Percentiles rank a stretch among this genome's conserved stretches.
Evolutionary conservation across 768 basidiomycete species (phyloP).

Genomic region (Suillus subaureus): DNA sequence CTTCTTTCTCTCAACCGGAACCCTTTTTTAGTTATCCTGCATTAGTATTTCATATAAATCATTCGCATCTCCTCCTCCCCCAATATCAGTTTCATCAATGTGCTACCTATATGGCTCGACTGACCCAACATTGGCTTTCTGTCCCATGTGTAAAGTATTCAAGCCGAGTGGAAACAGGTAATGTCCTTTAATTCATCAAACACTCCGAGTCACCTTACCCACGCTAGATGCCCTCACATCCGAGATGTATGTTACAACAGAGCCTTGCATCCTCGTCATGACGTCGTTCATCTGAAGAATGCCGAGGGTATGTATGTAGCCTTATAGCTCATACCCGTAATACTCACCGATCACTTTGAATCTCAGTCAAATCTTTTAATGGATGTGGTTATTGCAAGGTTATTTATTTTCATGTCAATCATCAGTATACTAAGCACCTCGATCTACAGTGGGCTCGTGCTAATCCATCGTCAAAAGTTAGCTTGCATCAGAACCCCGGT

Average conservation of each 20-base stretch:
- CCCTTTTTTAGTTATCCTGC: conserved; percentile 35
- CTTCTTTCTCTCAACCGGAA: conserved; percentile 39
- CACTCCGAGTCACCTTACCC: conserved; percentile 17
- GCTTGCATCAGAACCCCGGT: conserved; percentile 68
- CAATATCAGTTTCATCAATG: conserved; percentile 47
- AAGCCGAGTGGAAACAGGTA: conserved; percentile 60
- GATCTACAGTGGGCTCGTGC: conserved; percentile 67
- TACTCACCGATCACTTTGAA: conserved; percentile 22
- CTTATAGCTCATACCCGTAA: neutral
- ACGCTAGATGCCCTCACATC: conserved; percentile 72
- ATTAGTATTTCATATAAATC: conserved; percentile 30
- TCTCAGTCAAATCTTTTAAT: conserved; percentile 75
- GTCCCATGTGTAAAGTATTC: conserved; percentile 88
- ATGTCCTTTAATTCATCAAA: conserved; percentile 13
- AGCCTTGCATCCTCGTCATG: conserved; percentile 70
- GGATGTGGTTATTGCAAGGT: conserved; percentile 94
- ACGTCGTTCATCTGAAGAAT: conserved; percentile 80
- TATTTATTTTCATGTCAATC: conserved; percentile 21
- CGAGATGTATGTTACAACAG: conserved; percentile 78
- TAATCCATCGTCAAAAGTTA: conserved; percentile 53
- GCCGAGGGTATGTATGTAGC: conserved; percentile 70
- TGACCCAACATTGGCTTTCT: conserved; percentile 66
- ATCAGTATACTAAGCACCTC: conserved; percentile 28
- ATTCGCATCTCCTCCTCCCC: conserved; percentile 19
- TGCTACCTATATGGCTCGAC: conserved; percentile 72